Evolutionary conservation across 306 rosid genomes (phyloP).

Genomic region (Quercus rubra): DNA sequence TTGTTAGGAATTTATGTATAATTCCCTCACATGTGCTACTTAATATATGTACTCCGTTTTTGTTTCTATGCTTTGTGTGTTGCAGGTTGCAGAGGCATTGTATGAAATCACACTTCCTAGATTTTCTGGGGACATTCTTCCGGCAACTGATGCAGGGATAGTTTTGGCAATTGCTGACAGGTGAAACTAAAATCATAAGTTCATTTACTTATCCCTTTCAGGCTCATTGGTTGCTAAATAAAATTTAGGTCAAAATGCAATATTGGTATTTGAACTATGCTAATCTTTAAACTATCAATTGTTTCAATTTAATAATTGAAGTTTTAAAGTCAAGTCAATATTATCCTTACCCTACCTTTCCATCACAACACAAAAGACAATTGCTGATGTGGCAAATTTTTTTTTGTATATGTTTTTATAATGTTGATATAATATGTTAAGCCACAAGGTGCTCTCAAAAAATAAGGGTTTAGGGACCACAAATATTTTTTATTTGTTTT

Average conservation of each 20-base stretch:
- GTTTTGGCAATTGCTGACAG: conserved; percentile 86
- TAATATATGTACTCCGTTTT: not conserved
- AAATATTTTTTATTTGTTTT: not conserved
- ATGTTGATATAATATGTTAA: not conserved
- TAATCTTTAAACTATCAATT: not conserved
- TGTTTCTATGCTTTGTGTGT: conserved; percentile 7
- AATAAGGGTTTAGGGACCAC: not conserved
- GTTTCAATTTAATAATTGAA: not conserved
- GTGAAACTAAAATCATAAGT: conserved; percentile 34
- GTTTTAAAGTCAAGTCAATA: not conserved
- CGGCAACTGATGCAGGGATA: conserved; percentile 73
- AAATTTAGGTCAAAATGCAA: no score
- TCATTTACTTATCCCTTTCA: conserved; percentile 17
- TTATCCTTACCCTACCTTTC: not conserved
- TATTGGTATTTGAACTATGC: no score
- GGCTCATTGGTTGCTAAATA: not conserved
- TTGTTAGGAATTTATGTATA: not conserved
- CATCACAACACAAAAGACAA: not conserved
- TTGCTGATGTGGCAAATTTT: not conserved
- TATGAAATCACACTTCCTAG: conserved; percentile 92
- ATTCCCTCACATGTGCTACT: conserved; percentile 1
- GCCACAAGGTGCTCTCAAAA: not conserved
- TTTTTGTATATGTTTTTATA: not conserved
- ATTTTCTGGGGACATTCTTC: conserved; percentile 89
- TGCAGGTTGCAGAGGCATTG: conserved; percentile 82